Evolutionary conservation across 148 eudicot genomes (phyloP), one percentile per base, ranked within the genome.

Genomic region (Amaranthus hypochondriacus): DNA sequence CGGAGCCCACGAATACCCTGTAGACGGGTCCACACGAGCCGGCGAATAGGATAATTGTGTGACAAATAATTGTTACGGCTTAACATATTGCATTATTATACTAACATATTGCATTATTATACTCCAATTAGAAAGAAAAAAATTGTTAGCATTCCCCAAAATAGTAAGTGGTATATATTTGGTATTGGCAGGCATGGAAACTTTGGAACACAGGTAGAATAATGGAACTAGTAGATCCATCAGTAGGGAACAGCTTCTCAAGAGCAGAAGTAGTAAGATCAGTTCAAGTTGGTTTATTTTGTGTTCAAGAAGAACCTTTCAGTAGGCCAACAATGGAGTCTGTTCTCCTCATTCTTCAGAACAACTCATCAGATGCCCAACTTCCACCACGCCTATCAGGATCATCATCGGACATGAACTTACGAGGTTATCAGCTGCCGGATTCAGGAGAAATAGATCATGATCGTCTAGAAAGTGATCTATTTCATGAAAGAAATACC

Each of bases 311-410:
- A 48, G 60, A 76, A 7, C 53, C 71, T 2, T 5, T 56, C 5
- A 67, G 77, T 7, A 67, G 84, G 10, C 84, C 84, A 1, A 73
- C 61, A 51, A 77, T 73, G 53, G 72, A 78, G 14, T 21, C 78
- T 5, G 62, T 86, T 0, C 39, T 84, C 21, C 59, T 61, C 54
- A 79, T 81, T 73, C 78, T 86, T 12, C 75, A 69, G 7, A 83
- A 66, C 48, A 15, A 66, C 56, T 71, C 81, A 13, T 44, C 75
- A 2, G 60, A 48, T 44, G 10, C 9, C 18, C 74, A 59, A 48
- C n/a, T 48, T 5, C 65, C 4, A 28, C 46, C 53, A 49, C 7
- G 44, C 28, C 52, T 15, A 58, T 60, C 12, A 12, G 18, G 46
- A 58, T 8, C 48, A 15, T 47, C 9, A 9, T 48, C 48, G 2